A percentile compares a stretch with the other conserved stretches of the same genome.
Evolutionary conservation across 2,329 filamentous ascomycete species (phyloP).

Genomic region (Magnaporthales sp.): DNA sequence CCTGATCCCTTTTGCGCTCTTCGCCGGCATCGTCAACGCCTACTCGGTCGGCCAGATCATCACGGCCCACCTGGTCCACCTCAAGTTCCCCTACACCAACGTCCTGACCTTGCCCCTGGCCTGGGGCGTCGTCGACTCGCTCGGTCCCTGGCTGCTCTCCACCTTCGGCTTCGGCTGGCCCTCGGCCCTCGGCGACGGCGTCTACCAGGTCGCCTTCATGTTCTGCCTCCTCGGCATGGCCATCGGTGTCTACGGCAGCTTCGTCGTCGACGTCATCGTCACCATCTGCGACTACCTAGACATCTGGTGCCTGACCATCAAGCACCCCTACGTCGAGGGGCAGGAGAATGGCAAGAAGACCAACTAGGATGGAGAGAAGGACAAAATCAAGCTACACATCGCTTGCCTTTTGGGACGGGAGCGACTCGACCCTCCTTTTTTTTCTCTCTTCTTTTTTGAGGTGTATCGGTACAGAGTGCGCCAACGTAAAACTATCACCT

Average conservation of each 20-base stretch:
- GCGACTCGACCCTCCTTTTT: neutral
- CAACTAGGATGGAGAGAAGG: neutral
- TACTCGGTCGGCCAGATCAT: slow-evolving; percentile 96
- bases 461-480: too few species aligned
- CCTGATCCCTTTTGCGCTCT: slow-evolving; percentile 82
- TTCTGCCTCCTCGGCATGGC: slow-evolving; percentile 81
- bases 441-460: neutral
- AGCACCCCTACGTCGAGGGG: slow-evolving; percentile 58
- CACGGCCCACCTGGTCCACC: slow-evolving; percentile 82
- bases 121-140: slow-evolving; percentile 70
- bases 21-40: slow-evolving; percentile 82
- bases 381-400: neutral
- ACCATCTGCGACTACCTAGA: slow-evolving; percentile 97
- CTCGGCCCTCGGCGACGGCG: slow-evolving; percentile 61
- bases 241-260: slow-evolving; percentile 91
- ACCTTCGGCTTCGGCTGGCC: slow-evolving; percentile 53
- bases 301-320: slow-evolving; percentile 97
- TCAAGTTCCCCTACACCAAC: slow-evolving; percentile 85
- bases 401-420: too few species aligned
- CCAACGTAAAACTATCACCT: too few species aligned
- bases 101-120: slow-evolving; percentile 71
- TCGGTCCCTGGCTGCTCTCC: slow-evolving; percentile 55
- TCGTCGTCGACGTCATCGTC: slow-evolving; percentile 93
- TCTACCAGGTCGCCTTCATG: slow-evolving; percentile 77
- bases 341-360: slow-evolving; percentile 29